phyloP scores from a whole-genome alignment of 345 rosid species.

The Lepidium didymum region DNA sequence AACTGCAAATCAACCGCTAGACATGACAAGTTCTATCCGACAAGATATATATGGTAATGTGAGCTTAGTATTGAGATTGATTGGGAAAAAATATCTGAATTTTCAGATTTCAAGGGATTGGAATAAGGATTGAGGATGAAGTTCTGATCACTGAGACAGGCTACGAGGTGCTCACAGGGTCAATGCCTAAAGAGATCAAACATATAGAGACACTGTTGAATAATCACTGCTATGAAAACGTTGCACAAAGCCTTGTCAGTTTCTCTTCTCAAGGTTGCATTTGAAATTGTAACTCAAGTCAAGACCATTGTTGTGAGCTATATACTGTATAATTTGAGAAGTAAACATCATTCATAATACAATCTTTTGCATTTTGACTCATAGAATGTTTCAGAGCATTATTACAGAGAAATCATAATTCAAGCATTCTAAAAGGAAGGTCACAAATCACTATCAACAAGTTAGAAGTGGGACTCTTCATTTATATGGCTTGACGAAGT shows the following conservation, averaged over 20 bases:
- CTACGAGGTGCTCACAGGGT: conserved; percentile 89
- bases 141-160: conserved; percentile 92
- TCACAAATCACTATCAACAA: conserved; percentile 20
- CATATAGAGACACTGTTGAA: conserved; percentile 71
- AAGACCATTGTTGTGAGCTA: background rate
- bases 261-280: background rate
- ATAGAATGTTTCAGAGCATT: background rate
- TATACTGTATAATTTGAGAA: too few relatives aligned
- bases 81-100: background rate
- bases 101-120: conserved; percentile 72
- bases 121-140: conserved; percentile 95
- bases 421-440: background rate
- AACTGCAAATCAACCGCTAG: background rate
- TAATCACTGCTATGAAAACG: conserved; percentile 33
- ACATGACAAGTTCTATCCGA: background rate
- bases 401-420: background rate
- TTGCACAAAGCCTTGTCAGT: background rate
- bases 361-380: background rate
- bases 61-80: background rate
- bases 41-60: background rate
- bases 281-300: background rate
- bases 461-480: conserved; percentile 18
- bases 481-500: too few relatives aligned
- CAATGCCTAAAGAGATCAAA: conserved; percentile 87
- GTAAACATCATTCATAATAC: background rate